phyloP scores from a whole-genome alignment of 1,139 yeast genomes.

The Protomyces macrosporus region DNA sequence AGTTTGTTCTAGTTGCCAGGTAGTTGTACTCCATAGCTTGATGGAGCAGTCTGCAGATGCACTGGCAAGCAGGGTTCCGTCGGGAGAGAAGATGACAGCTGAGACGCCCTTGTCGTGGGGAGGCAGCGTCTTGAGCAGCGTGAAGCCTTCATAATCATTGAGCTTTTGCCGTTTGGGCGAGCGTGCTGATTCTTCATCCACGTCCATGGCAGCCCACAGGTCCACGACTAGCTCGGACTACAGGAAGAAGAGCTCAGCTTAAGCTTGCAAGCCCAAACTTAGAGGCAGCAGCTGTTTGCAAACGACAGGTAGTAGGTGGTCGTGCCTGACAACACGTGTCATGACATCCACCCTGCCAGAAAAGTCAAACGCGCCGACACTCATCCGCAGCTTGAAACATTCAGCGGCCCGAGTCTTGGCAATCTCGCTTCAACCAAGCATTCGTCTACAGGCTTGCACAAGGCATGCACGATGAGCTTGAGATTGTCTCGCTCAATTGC shows the following conservation, averaged over 20 bases:
- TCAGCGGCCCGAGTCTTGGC: no score
- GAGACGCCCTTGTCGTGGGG: slow-evolving; percentile 40
- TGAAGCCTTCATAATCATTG: background rate
- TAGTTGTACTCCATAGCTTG: slow-evolving; percentile 43
- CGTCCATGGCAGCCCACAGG: no score
- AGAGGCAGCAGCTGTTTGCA: no score
- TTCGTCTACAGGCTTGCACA: background rate
- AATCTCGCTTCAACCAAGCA: no score
- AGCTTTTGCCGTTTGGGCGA: background rate
- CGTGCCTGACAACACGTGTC: no score
- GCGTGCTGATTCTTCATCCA: background rate
- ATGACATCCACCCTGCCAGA: no score
- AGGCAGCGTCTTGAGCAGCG: slow-evolving; percentile 25
- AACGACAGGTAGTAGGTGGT: no score
- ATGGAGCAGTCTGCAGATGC: slow-evolving; percentile 45
- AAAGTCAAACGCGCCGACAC: no score
- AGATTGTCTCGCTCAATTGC: slow-evolving; percentile 41
- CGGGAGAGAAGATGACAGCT: slow-evolving; percentile 58
- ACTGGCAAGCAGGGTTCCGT: slow-evolving; percentile 55
- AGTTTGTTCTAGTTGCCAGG: slow-evolving; percentile 39
- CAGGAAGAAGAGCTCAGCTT: no score
- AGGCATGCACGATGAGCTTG: slow-evolving; percentile 2
- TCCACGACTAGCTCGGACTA: no score
- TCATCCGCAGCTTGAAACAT: no score
- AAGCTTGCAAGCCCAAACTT: no score